These are phyloP conservation scores for Sporothrix protearum DNA, from an alignment of 2,329 filamentous ascomycete genomes.

Conservation along the genomic window DNA sequence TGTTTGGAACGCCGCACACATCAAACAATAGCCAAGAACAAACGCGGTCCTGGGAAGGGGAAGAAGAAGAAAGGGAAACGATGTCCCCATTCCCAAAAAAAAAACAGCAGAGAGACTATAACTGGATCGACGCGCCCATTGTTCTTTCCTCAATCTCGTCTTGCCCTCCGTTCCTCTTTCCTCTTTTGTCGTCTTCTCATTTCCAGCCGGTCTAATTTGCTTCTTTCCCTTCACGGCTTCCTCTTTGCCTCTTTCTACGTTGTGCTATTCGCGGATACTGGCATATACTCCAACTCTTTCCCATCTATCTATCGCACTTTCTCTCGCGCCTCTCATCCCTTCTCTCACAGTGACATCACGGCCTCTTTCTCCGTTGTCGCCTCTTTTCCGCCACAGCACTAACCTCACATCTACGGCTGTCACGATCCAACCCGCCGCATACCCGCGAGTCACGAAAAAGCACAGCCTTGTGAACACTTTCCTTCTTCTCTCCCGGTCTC, in stretches of 20 bases:
- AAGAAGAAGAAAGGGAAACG: background rate
- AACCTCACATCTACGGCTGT: background rate
- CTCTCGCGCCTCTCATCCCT: background rate
- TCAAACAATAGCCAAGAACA: constrained; percentile 8
- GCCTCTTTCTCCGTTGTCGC: background rate
- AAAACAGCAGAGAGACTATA: constrained; percentile 11
- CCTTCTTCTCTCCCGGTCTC: background rate
- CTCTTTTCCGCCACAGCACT: background rate
- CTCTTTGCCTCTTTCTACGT: background rate
- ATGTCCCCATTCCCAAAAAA: background rate
- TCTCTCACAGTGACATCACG: constrained; percentile 6
- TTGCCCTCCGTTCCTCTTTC: constrained; percentile 4
- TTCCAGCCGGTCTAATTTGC: background rate
- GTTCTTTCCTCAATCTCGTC: constrained; percentile 3
- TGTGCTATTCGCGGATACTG: background rate
- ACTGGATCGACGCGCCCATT: constrained; percentile 12
- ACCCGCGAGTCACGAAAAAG: background rate
- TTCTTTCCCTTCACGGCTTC: background rate
- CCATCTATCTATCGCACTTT: background rate
- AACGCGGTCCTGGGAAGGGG: background rate
- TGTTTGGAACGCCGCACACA: constrained; percentile 1
- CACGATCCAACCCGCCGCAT: background rate
- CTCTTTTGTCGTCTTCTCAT: background rate
- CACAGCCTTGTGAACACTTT: background rate
- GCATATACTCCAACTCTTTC: background rate